Evolutionary conservation across 371 early-diverging fungal genomes (phyloP).

Genomic region (Haplosporangium sp.): DNA sequence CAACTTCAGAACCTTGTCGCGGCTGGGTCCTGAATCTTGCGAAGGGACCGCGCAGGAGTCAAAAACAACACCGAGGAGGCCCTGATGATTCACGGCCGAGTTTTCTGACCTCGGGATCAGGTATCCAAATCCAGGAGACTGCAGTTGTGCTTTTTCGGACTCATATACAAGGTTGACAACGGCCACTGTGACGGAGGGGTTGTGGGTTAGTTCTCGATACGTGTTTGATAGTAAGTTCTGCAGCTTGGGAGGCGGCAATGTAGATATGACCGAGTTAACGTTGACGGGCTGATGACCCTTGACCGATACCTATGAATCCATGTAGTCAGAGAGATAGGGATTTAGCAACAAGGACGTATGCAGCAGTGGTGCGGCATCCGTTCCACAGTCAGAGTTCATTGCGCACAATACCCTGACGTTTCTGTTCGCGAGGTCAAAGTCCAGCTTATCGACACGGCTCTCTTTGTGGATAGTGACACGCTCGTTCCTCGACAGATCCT

Average conservation of each 20-base stretch:
- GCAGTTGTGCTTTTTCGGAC: constrained; percentile 29
- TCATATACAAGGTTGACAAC: constrained; percentile 88
- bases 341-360: background rate
- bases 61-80: constrained; percentile 88
- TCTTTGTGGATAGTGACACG: constrained; percentile 67
- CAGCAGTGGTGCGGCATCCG: background rate
- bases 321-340: background rate
- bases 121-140: constrained; percentile 86
- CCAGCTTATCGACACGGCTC: constrained; percentile 56
- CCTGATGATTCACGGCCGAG: constrained; percentile 61
- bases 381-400: background rate
- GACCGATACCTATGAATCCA: constrained; percentile 38
- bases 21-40: constrained; percentile 64
- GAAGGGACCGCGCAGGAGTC: constrained; percentile 85
- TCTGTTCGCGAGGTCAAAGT: constrained; percentile 30
- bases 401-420: constrained; percentile 54
- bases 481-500: constrained; percentile 57
- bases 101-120: constrained; percentile 75
- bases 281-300: constrained; percentile 43
- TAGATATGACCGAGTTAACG: constrained; percentile 73
- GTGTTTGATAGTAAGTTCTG: constrained; percentile 25
- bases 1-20: constrained; percentile 62
- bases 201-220: constrained; percentile 57
- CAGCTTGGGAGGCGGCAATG: constrained; percentile 70
- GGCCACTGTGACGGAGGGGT: constrained; percentile 82